Conservation (phyloP, 2,329 filamentous ascomycete species). For the Aspergillus latus region DNA sequence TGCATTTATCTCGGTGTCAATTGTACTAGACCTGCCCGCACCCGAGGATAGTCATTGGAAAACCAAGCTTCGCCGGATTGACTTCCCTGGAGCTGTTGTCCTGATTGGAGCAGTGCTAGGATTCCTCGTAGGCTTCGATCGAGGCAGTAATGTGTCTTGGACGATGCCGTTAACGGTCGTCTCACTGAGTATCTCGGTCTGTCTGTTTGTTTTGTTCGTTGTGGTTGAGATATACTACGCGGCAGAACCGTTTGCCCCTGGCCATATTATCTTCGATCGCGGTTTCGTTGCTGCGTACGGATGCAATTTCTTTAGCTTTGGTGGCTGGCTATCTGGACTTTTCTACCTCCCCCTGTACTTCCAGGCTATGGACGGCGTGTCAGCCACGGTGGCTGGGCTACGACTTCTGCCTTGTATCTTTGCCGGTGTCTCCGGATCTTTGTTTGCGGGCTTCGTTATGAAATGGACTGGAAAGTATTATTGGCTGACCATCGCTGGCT, state of each 20-base stretch:
- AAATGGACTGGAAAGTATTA: conserved; percentile 70
- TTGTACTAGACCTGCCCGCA: conserved; percentile 63
- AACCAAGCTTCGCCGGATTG: conserved; percentile 65
- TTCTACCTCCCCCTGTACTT: conserved; percentile 80
- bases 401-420: conserved; percentile 67
- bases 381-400: conserved; percentile 63
- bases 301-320: conserved; percentile 71
- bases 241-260: conserved; percentile 70
- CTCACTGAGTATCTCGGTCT: conserved; percentile 56
- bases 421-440: conserved; percentile 61
- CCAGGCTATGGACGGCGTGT: conserved; percentile 67
- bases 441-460: conserved; percentile 67
- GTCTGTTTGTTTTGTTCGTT: conserved; percentile 66
- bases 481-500: conserved; percentile 62
- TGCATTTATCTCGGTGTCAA: conserved; percentile 63
- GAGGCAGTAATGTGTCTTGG: conserved; percentile 73
- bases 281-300: conserved; percentile 67
- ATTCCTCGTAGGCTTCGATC: conserved; percentile 69
- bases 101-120: conserved; percentile 66
- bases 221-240: conserved; percentile 68
- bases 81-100: conserved; percentile 69
- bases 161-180: conserved; percentile 57
- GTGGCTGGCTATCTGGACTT: conserved; percentile 58
- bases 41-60: conserved; percentile 62
- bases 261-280: conserved; percentile 68